phyloP scores from a whole-genome alignment of 768 basidiomycete genomes.

The Lyophyllum atratum region DNA sequence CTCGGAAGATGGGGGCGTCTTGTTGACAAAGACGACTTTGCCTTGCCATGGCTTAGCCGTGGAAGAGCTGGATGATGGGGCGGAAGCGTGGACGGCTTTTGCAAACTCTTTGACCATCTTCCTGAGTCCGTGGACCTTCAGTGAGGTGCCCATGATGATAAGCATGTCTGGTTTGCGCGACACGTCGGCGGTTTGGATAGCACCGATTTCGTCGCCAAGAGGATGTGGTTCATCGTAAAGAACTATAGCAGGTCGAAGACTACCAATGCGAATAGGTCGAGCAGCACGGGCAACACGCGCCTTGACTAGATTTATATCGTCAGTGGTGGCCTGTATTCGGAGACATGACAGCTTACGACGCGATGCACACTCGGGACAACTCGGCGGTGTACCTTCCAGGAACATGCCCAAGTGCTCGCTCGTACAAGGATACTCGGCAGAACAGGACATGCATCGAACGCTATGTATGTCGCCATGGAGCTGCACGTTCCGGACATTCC shows the following conservation, averaged over 20 bases:
- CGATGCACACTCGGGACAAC: constrained; percentile 82
- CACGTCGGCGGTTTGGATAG: constrained; percentile 76
- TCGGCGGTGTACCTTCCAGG: constrained; percentile 68
- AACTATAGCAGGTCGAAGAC: constrained; percentile 91
- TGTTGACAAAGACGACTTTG: constrained; percentile 91
- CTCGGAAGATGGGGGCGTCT: constrained; percentile 80
- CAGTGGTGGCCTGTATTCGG: background rate
- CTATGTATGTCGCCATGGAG: constrained; percentile 93
- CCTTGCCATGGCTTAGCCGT: constrained; percentile 52
- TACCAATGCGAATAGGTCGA: constrained; percentile 76
- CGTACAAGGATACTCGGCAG: constrained; percentile 72
- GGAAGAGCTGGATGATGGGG: constrained; percentile 32
- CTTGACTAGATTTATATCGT: constrained; percentile 45
- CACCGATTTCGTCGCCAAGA: constrained; percentile 88
- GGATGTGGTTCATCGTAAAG: constrained; percentile 95
- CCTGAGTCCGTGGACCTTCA: constrained; percentile 95
- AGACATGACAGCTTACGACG: constrained; percentile 62
- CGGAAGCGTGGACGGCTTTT: constrained; percentile 66
- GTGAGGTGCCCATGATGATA: constrained; percentile 95
- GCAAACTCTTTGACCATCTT: constrained; percentile 95
- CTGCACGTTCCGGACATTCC: constrained; percentile 86
- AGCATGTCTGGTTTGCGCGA: constrained; percentile 85
- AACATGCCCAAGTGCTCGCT: constrained; percentile 66
- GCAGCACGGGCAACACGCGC: constrained; percentile 83
- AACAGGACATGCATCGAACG: constrained; percentile 86